These are phyloP conservation scores for Aspergillus fumigatus DNA, from an alignment of 2,329 filamentous ascomycete species.

Conservation along the genomic window DNA sequence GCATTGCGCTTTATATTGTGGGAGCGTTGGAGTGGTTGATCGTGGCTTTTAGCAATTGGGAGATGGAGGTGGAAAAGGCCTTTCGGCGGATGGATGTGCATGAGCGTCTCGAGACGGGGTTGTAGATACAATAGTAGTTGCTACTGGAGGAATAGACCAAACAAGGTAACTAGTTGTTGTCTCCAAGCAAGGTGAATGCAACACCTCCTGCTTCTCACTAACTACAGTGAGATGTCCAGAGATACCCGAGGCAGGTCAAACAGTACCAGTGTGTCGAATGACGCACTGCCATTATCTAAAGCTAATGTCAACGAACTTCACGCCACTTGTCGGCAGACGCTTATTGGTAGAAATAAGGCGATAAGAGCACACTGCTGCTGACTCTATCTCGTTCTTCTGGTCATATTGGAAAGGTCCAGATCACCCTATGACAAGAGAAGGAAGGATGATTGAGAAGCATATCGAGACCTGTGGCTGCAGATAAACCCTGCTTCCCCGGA, in stretches of 20 bases:
- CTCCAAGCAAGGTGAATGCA: neutral
- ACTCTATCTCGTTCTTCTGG: neutral
- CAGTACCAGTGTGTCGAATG: neutral
- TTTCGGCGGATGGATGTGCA: slow-evolving; percentile 63
- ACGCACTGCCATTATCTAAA: neutral
- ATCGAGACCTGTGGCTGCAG: neutral
- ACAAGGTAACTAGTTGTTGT: neutral
- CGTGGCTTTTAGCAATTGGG: slow-evolving; percentile 73
- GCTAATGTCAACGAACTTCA: neutral
- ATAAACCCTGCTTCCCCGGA: neutral
- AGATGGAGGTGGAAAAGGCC: slow-evolving; percentile 65
- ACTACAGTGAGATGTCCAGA: neutral
- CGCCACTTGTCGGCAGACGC: neutral
- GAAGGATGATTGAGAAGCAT: slow-evolving; percentile 15
- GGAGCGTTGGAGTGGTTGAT: slow-evolving; percentile 74
- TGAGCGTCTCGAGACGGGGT: slow-evolving; percentile 20
- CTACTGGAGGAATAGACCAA: neutral
- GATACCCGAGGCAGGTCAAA: neutral
- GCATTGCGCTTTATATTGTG: slow-evolving; percentile 74
- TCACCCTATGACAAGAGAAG: neutral
- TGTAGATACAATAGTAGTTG: neutral
- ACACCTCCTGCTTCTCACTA: neutral
- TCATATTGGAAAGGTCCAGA: neutral
- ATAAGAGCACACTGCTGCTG: neutral
- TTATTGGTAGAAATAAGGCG: too few species aligned